These are phyloP conservation scores for Brachypodium distachyon DNA, from an alignment of 202 grass and related monocot genomes.

Conservation along the genomic window DNA sequence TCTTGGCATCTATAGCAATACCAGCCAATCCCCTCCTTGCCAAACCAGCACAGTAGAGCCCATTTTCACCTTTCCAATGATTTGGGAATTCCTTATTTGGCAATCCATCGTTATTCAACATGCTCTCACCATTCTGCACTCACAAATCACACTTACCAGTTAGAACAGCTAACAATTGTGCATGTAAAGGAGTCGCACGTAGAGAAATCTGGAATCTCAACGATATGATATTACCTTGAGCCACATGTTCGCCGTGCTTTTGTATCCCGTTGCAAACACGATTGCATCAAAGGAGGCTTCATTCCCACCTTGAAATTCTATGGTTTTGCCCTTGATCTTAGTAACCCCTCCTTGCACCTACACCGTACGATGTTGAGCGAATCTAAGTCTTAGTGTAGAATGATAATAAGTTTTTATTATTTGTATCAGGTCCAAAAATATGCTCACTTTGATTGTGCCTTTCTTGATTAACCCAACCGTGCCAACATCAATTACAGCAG, in stretches of 20 bases:
- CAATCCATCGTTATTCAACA: not conserved
- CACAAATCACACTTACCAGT: not conserved
- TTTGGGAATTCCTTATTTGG: not conserved
- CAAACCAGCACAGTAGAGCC: constrained; percentile 20
- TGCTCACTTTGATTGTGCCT: not conserved
- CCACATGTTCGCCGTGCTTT: not conserved
- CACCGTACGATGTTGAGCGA: no score
- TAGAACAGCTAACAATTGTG: not conserved
- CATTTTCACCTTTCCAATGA: constrained; percentile 28
- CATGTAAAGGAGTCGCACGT: not conserved
- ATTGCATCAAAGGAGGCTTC: not conserved
- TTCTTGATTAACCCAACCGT: constrained; percentile 10
- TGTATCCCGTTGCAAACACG: no score
- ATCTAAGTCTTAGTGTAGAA: no score
- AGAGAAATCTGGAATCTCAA: not conserved
- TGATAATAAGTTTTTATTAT: no score
- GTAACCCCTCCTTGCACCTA: not conserved
- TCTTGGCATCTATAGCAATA: not conserved
- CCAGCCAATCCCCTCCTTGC: not conserved
- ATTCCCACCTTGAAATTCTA: not conserved
- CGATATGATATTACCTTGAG: not conserved
- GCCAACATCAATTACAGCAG: constrained; percentile 7
- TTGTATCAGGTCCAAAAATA: not conserved
- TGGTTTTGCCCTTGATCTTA: not conserved
- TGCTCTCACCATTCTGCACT: no score